A percentile compares a stretch with the other conserved stretches of the same genome.
Conservation (phyloP, 805 yeast genomes). For the Kurtzmaniella cleridarum region DNA sequence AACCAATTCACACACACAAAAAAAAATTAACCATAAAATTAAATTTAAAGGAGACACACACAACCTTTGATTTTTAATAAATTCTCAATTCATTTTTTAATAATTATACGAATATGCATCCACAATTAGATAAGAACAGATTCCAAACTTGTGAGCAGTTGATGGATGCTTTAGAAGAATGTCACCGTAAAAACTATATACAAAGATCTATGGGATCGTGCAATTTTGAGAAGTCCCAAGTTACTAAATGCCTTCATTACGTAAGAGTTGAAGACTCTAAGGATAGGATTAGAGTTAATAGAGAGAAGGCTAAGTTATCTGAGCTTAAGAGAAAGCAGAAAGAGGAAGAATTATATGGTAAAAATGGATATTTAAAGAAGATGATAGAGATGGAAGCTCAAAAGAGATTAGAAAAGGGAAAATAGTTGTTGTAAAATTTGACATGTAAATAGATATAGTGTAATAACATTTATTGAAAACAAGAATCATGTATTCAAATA, state of each 20-base stretch:
- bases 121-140: constrained; percentile 39
- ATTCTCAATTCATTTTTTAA: background rate
- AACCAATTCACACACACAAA: background rate
- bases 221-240: constrained; percentile 75
- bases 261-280: constrained; percentile 63
- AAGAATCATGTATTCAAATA: too few species aligned
- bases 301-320: constrained; percentile 49
- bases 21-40: background rate
- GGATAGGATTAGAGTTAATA: constrained; percentile 47
- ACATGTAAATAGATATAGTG: too few species aligned
- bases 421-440: too few species aligned
- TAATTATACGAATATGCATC: constrained; percentile 30
- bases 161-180: constrained; percentile 83
- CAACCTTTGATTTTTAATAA: too few species aligned
- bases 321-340: constrained; percentile 54
- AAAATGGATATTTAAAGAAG: constrained; percentile 62
- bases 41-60: too few species aligned
- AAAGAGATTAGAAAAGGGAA: background rate
- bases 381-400: constrained; percentile 41
- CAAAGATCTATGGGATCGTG: constrained; percentile 77
- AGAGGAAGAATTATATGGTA: constrained; percentile 79
- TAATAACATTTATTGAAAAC: too few species aligned
- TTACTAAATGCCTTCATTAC: constrained; percentile 72
- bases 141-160: constrained; percentile 64
- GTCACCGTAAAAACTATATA: constrained; percentile 68